Evolutionary conservation across 495 filamentous ascomycete species (phyloP), one percentile per base, ranked within the genome.

Genomic region (Penicillium herquei): DNA sequence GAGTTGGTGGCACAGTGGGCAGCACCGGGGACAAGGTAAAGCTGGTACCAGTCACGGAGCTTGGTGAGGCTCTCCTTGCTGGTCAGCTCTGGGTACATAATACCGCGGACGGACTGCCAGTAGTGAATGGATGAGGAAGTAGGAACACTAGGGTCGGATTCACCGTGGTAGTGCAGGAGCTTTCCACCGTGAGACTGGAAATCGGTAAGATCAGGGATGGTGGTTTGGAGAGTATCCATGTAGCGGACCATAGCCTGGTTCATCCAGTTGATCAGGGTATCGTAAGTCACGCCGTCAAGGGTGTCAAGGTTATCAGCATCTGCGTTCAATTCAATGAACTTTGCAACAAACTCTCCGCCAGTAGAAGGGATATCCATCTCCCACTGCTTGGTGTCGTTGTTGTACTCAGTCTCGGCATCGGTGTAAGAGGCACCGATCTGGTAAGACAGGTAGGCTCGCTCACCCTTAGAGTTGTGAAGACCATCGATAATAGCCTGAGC

Each of bases 251-350:
- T 31, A 26, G 43, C 54, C 4, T 46, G 18, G 2, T 58, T 12
- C 57, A 81, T 81, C 76, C 78, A 81, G 33, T 71, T 67, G 2
- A 57, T 57, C 11, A 80, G 61, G 1, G 75, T 78, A 50, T 81
- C 75, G 42, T 75, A 76, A 8, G 78, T 80, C 10, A 79, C 72
- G 21, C 14, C 31, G 12, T 31, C 14, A n/a, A 49, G 46, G 31
- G 9, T 35, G n/a, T 12, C 13, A 75, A 65, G 52, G 52, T 61
- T 52, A 17, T 55, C 42, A 8, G 51, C 51, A 18, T 65, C 51
- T 32, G 21, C 21, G 21, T 26, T 14, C 9, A 41, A n/a, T 13
- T 52, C 49, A 13, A 47, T 40, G 13, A 58, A 51, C 35, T 56
- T 42, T 12, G 17, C 42, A 13, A 54, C 35, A 11, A 33, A 49